A percentile compares a stretch with the other conserved stretches of the same genome.
These are phyloP conservation scores for Pseudonitzschia delicatissima DNA, from an alignment of 108 stramenopile genomes.

Conservation along the genomic window DNA sequence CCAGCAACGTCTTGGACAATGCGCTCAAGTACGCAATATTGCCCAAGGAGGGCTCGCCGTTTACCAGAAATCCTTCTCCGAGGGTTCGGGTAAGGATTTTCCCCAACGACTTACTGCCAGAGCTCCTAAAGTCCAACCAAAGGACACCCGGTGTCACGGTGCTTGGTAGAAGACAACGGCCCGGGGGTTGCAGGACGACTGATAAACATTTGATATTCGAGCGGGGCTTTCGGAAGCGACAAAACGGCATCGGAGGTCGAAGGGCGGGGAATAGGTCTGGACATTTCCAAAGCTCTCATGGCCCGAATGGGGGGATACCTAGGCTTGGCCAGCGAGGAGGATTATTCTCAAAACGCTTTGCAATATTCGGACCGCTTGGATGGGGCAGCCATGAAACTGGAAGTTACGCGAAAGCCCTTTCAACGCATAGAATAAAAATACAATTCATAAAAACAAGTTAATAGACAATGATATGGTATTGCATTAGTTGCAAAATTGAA, in stretches of 20 bases:
- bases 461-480: no score
- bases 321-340: conserved; percentile 41
- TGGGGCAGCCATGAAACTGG: conserved; percentile 41
- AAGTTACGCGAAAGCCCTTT: conserved; percentile 15
- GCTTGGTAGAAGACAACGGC: conserved; percentile 81
- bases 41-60: conserved; percentile 26
- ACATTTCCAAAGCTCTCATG: conserved; percentile 55
- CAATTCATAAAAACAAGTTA: no score
- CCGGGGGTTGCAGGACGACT: conserved; percentile 67
- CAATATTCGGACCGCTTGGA: conserved; percentile 23
- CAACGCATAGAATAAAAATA: no score
- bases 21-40: conserved; percentile 75
- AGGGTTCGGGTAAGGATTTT: conserved; percentile 49
- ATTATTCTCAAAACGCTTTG: neutral
- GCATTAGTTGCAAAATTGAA: no score
- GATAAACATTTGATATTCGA: conserved; percentile 48
- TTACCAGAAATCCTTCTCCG: conserved; percentile 38
- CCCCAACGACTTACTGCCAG: conserved; percentile 38
- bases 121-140: neutral
- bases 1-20: conserved; percentile 81
- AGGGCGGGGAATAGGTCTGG: conserved; percentile 74
- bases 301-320: conserved; percentile 69
- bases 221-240: conserved; percentile 66
- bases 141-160: conserved; percentile 66
- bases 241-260: conserved; percentile 30